Evolutionary conservation across 495 filamentous ascomycete genomes (phyloP).

Genomic region (Aspergillus cavernicola): DNA sequence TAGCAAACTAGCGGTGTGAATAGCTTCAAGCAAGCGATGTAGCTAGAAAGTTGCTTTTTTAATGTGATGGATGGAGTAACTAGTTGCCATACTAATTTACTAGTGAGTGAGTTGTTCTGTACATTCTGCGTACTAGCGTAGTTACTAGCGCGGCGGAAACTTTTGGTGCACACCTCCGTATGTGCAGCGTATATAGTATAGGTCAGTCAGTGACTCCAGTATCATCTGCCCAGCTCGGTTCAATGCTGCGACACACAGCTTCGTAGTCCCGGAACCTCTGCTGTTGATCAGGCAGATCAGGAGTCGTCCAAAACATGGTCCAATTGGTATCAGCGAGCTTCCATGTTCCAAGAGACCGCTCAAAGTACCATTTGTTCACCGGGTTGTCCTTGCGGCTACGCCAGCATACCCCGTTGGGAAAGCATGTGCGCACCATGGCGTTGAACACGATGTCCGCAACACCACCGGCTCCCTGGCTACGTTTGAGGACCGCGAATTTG

Average conservation of each 20-base stretch:
- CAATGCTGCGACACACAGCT: slow-evolving; percentile 71
- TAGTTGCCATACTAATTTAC: too few relatives aligned
- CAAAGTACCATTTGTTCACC: slow-evolving; percentile 96
- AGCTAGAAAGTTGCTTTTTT: too few relatives aligned
- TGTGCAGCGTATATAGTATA: slow-evolving; percentile 4
- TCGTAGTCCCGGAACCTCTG: slow-evolving; percentile 74
- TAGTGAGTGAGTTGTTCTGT: too few relatives aligned
- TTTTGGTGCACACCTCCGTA: too few relatives aligned
- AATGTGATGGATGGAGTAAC: too few relatives aligned
- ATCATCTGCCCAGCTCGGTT: slow-evolving; percentile 79
- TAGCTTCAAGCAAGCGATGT: too few relatives aligned
- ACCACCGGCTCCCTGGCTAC: slow-evolving; percentile 83
- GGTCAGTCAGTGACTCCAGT: slow-evolving; percentile 58
- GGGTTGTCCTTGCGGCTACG: slow-evolving; percentile 75
- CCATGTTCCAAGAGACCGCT: slow-evolving; percentile 75
- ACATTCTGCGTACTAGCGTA: too few relatives aligned
- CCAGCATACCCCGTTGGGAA: slow-evolving; percentile 79
- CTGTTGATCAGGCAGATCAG: slow-evolving; percentile 48
- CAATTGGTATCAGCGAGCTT: slow-evolving; percentile 75
- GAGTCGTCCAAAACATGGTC: slow-evolving; percentile 98
- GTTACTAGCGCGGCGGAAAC: too few relatives aligned
- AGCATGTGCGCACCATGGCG: slow-evolving; percentile 85
- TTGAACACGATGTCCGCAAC: slow-evolving; percentile 96
- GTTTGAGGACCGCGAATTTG: slow-evolving; percentile 92
- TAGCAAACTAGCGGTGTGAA: too few relatives aligned